A percentile compares a stretch with the other conserved stretches of the same genome.
Conservation (phyloP, 345 rosid species). For the Litchi chinensis region DNA sequence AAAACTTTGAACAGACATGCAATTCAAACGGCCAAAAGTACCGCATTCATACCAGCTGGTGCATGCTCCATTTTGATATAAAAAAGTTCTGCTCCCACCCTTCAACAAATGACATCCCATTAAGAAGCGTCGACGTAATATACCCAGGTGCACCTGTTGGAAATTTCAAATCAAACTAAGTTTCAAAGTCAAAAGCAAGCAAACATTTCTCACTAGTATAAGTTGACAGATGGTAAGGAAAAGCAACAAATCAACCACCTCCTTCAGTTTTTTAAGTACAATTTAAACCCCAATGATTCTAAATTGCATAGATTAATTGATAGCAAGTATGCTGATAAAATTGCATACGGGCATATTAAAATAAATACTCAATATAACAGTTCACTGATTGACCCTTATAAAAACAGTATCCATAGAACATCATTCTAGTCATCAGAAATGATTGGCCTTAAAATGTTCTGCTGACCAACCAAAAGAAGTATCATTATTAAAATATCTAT, state of each 20-base stretch:
- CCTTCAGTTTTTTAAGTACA: neutral
- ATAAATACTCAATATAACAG: neutral
- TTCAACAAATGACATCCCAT: slow-evolving; percentile 94
- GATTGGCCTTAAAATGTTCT: neutral
- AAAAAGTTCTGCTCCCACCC: slow-evolving; percentile 98
- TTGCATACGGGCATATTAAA: neutral
- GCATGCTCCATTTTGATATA: slow-evolving; percentile 99
- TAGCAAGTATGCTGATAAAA: neutral
- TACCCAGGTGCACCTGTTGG: slow-evolving; percentile 92
- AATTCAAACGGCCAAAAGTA: slow-evolving; percentile 10
- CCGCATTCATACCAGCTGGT: slow-evolving; percentile 68
- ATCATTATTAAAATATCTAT: neutral
- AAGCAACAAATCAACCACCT: neutral
- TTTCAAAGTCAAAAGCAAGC: neutral
- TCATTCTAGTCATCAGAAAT: neutral
- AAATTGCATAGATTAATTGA: slow-evolving; percentile 5
- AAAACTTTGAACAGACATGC: too few relatives aligned
- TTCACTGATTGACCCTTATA: neutral
- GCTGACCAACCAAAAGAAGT: neutral
- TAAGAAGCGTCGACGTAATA: slow-evolving; percentile 75
- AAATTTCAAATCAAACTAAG: slow-evolving; percentile 6
- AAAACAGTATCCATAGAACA: neutral
- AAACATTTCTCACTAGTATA: neutral
- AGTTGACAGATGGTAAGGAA: neutral
- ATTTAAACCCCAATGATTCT: neutral